Percentiles rank a stretch among this genome's conserved stretches.
phyloP scores from a whole-genome alignment of 495 filamentous ascomycete genomes.

The Penicillium turbatum region DNA sequence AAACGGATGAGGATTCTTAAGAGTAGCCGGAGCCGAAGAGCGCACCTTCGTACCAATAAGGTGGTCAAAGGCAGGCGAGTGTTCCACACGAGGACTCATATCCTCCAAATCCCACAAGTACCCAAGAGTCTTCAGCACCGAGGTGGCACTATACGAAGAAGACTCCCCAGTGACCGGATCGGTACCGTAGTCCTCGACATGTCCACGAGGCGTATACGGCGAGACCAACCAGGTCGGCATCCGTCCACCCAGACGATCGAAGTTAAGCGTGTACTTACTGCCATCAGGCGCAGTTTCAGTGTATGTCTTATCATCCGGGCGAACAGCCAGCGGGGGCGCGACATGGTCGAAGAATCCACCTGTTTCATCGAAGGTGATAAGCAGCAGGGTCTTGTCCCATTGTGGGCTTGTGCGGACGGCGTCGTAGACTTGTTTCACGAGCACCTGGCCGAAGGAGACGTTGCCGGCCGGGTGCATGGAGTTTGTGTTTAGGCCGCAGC shows the following conservation, averaged over 20 bases:
- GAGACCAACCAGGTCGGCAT: conserved; percentile 51
- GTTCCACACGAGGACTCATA: conserved; percentile 39
- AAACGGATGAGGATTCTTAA: conserved; percentile 24
- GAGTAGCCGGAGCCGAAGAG: conserved; percentile 11
- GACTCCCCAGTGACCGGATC: conserved; percentile 31
- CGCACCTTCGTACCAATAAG: conserved; percentile 30
- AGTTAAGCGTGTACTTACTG: conserved; percentile 42
- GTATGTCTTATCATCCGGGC: conserved; percentile 43
- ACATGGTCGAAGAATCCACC: conserved; percentile 53
- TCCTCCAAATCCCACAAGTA: conserved; percentile 46
- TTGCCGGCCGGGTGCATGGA: conserved; percentile 49
- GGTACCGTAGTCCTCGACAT: conserved; percentile 44
- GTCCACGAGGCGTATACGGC: conserved; percentile 41
- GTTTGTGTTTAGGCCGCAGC: conserved; percentile 46
- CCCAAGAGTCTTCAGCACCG: conserved; percentile 41
- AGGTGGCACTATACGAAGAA: conserved; percentile 40
- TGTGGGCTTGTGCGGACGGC: conserved; percentile 45
- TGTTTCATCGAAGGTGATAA: conserved; percentile 50
- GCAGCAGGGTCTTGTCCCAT: conserved; percentile 47
- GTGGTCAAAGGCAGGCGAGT: conserved; percentile 45
- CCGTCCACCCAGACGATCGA: conserved; percentile 50
- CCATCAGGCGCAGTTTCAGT: conserved; percentile 42
- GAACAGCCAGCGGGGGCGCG: conserved; percentile 42
- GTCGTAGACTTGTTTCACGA: conserved; percentile 52
- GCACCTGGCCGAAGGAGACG: conserved; percentile 45